Base-by-base conservation (phyloP, 2,329 filamentous ascomycete genomes). In the Colletotrichum chlorophyti region DNA sequence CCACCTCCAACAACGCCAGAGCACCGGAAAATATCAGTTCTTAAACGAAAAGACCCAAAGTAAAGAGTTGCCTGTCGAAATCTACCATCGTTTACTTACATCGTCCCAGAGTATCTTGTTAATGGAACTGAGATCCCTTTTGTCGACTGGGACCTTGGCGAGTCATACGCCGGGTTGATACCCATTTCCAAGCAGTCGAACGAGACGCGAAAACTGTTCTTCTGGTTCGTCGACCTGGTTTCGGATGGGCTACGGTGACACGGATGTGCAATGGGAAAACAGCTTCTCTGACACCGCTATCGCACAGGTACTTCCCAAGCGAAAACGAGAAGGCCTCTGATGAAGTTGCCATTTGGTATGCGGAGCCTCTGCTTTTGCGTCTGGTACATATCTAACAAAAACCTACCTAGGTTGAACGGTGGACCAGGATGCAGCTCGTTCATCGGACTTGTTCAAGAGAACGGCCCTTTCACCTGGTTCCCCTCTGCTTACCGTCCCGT, bases 401-500 rank as follows among this genome's bases (percentile, higher is more conserved):
- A n/a, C n/a, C n/a, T n/a, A n/a, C n/a, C 3, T 32, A 58, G 50
- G 48, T 34, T 59, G n/a, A 53, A 59, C 34, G 53, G 29, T 17
- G 27, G 82, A 76, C 82, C 82, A 10, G 82, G 81, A 27, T 85
- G 81, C 65, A 79, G 78, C 27, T 90, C 86, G 1, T 78, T 91
- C 11, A 81, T 87, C 63, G 90, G 89, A 5, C 76, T 93, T 2
- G 69, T 94, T 11, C 88, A 91, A 49, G 91, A 93, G 65, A 93
- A 92, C 65, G 90, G 91, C 0, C 88, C 90, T 0, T 89, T 91
- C 65, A 58, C 82, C 3, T 91, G 88, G 88, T 83, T 89, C 67
- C 79, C 84, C 14, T 91, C 91, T 24, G 93, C 89, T 1, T 83
- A 79, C 54, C 78, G 80, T 14, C 89, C 90, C 0, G 79, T 78